These are phyloP conservation scores for Malus asiatica DNA, from an alignment of 306 rosid species.

Conservation along the genomic window DNA sequence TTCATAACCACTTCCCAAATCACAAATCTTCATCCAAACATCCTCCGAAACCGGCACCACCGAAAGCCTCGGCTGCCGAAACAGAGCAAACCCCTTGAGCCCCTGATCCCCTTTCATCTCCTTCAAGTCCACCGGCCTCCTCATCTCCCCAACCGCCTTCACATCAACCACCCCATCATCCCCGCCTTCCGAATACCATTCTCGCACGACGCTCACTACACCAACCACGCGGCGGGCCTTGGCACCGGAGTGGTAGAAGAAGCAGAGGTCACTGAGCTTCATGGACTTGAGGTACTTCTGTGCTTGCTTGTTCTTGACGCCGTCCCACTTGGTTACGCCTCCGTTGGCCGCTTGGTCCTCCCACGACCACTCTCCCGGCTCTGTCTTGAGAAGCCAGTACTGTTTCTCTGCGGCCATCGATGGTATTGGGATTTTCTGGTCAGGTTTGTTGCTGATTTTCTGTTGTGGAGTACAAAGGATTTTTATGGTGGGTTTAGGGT, in stretches of 20 bases:
- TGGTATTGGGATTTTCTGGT: background rate
- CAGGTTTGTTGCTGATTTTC: background rate
- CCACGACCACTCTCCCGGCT: slow-evolving; percentile 88
- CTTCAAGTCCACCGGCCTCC: slow-evolving; percentile 54
- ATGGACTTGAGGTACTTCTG: slow-evolving; percentile 74
- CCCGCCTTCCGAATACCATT: slow-evolving; percentile 38
- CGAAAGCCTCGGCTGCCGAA: slow-evolving; percentile 65
- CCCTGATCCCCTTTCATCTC: slow-evolving; percentile 61
- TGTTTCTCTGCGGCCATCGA: slow-evolving; percentile 20
- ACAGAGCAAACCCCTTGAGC: slow-evolving; percentile 44
- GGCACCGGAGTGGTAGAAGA: slow-evolving; percentile 81
- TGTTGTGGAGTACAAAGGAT: background rate
- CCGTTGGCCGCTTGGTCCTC: slow-evolving; percentile 71
- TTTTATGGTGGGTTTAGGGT: background rate
- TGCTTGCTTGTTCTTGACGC: slow-evolving; percentile 86
- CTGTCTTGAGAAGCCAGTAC: slow-evolving; percentile 70
- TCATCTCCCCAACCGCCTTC: slow-evolving; percentile 71
- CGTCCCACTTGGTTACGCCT: slow-evolving; percentile 77
- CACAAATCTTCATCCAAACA: slow-evolving; percentile 52
- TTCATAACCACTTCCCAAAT: slow-evolving; percentile 63
- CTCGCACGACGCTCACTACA: slow-evolving; percentile 50
- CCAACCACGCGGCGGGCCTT: slow-evolving; percentile 75
- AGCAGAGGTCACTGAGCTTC: slow-evolving; percentile 56
- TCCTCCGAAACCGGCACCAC: slow-evolving; percentile 56
- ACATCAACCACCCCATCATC: slow-evolving; percentile 54